Evolutionary conservation across 108 stramenopile species (phyloP).

Genomic region (Fistulifera pelliculosa): DNA sequence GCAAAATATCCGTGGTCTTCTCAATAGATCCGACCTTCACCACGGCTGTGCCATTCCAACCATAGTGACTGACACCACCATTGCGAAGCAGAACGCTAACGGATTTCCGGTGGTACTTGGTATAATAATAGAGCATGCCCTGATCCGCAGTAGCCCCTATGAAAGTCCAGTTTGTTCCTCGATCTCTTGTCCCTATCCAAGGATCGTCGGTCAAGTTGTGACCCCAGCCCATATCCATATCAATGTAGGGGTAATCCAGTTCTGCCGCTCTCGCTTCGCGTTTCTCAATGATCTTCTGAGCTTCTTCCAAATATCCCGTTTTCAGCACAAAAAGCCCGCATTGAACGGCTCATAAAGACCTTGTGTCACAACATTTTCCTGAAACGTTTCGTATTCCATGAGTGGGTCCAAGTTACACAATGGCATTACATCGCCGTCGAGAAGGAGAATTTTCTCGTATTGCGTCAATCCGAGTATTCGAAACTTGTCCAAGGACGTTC

Average conservation of each 20-base stretch:
- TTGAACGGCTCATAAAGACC: conserved; percentile 25
- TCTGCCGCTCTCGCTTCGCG: conserved; percentile 14
- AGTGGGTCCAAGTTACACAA: conserved; percentile 25
- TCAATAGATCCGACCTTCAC: too few species aligned
- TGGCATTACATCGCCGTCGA: conserved; percentile 43
- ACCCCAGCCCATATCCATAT: conserved; percentile 26
- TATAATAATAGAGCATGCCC: conserved; percentile 10
- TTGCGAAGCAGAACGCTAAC: too few species aligned
- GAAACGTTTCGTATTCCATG: conserved; percentile 16
- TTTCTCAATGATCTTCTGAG: conserved; percentile 2
- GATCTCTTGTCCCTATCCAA: background rate
- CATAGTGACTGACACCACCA: too few species aligned
- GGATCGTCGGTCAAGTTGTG: conserved; percentile 1
- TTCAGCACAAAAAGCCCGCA: conserved; percentile 35
- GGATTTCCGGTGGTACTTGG: too few species aligned
- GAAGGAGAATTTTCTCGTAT: conserved; percentile 30
- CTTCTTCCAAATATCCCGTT: conserved; percentile 1
- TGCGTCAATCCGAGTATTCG: conserved; percentile 29
- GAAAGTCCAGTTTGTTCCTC: conserved; percentile 30
- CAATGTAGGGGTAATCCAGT: conserved; percentile 30
- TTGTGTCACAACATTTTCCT: conserved; percentile 27
- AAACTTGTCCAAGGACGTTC: conserved; percentile 39
- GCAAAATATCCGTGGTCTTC: too few species aligned
- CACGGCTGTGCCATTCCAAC: too few species aligned
- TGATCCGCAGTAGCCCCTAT: conserved; percentile 38